A percentile compares a stretch with the other conserved stretches of the same genome.
Conservation (phyloP, 257 asterid genomes). For the Fraxinus excelsior region DNA sequence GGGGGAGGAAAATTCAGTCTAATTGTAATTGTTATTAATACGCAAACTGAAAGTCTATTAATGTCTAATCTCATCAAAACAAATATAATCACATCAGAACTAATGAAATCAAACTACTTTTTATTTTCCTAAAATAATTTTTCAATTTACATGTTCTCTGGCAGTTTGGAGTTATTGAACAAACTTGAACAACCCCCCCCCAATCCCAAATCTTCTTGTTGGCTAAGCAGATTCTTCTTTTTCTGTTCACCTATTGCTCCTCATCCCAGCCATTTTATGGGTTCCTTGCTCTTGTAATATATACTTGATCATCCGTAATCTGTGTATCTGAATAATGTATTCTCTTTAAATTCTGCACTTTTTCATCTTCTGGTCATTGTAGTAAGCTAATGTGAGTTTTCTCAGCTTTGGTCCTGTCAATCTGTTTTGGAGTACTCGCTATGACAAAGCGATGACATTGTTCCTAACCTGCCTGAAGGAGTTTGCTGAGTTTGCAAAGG, state of each 20-base stretch:
- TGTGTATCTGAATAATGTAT: constrained; percentile 10
- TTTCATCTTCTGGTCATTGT: background rate
- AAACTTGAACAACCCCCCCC: constrained; percentile 3
- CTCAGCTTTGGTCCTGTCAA: constrained; percentile 98
- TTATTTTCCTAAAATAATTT: background rate
- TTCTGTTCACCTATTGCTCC: background rate
- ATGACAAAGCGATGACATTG: constrained; percentile 96
- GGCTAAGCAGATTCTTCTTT: background rate
- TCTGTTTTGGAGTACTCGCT: constrained; percentile 98
- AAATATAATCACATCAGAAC: background rate
- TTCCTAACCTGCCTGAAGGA: constrained; percentile 93
- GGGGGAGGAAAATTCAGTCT: background rate
- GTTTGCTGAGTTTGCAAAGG: constrained; percentile 91
- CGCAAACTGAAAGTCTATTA: background rate
- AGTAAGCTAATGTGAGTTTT: constrained; percentile 25
- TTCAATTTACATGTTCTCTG: background rate
- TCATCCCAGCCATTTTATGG: constrained; percentile 7
- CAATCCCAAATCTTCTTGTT: background rate
- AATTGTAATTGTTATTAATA: background rate
- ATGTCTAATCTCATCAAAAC: background rate
- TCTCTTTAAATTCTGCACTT: background rate
- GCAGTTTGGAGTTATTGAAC: background rate
- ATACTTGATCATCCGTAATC: constrained; percentile 2
- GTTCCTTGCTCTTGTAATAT: background rate
- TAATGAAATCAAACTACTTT: background rate